Base-by-base conservation (phyloP, 2,329 filamentous ascomycete species). In the Diplodia intermedia region DNA sequence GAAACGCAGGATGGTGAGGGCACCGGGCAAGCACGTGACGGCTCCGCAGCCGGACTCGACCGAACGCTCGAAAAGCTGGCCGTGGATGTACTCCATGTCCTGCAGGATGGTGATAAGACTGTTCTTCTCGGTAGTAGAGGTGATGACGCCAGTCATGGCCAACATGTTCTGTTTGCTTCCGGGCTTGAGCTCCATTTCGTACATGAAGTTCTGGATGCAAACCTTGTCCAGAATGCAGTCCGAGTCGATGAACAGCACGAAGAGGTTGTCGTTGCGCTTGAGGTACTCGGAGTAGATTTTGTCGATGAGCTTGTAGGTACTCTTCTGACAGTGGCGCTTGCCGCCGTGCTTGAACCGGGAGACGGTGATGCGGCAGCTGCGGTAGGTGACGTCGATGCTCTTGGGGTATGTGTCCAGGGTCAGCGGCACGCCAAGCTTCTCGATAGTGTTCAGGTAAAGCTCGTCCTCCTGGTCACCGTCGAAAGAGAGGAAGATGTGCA, bases 81-180 rank as follows among this genome's bases (percentile, higher is more conserved):
- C 95, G 78, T 98, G 95, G 33, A 98, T 91, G 75, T 98, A 98
- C 79, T 99, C 95, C 90, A 98, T 97, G 73, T 99, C 94, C 79
- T 99, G 94, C 5, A 99, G 84, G 15, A 99, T 83, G 0, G 95
- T 98, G 75, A 98, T 92, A 67, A 98, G 83, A 72, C 91, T 93
- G 78, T 96, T 91, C 74, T 91, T 95, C 73, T 90, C 88, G 0
- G 94, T 97, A 0, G 94, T 97, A 0, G 93, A 94, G 1, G 94
- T 98, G 75, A 98, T 98, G 75, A 98, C 92, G 38, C 94, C 94
- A 15, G 94, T 98, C 93, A 97, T 97, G 65, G 94, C 94, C 75
- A 98, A 85, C 92, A 97, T 97, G 77, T 96, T 92, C 76, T 90
- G 89, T 76, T 91, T 89, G 81, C 94, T 97, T 66, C 94, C 94